Percentiles rank a stretch among this genome's conserved stretches.
These are phyloP conservation scores for Fragilariopsis cylindrus DNA, from an alignment of 108 stramenopile genomes.

Conservation along the genomic window DNA sequence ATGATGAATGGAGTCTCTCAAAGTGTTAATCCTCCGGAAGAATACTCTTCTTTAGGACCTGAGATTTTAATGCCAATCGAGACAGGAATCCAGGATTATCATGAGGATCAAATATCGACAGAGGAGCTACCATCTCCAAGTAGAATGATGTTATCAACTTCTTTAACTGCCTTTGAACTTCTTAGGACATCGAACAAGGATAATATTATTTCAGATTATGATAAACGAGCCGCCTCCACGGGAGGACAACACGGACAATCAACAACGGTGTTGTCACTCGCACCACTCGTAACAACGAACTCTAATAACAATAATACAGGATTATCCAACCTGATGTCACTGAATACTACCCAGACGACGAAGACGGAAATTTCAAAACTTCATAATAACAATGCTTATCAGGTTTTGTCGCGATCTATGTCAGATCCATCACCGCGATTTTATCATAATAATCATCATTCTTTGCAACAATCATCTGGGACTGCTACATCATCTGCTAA, in stretches of 20 bases:
- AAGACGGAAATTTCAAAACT: no score
- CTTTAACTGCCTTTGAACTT: slow-evolving; percentile 45
- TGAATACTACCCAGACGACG: no score
- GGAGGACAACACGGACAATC: neutral
- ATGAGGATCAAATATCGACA: slow-evolving; percentile 11
- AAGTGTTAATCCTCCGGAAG: slow-evolving; percentile 2
- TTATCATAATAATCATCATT: slow-evolving; percentile 7
- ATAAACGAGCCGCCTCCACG: neutral
- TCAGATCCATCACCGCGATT: slow-evolving; percentile 37
- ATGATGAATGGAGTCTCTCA: slow-evolving; percentile 37
- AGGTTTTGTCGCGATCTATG: slow-evolving; percentile 28
- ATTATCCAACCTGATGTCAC: no score
- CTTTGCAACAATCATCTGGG: no score
- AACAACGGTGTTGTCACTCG: no score
- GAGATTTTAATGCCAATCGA: neutral
- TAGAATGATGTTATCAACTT: slow-evolving; percentile 33
- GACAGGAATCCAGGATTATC: neutral
- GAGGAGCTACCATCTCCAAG: neutral
- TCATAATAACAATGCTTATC: neutral
- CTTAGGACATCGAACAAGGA: slow-evolving; percentile 11
- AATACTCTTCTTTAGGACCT: neutral
- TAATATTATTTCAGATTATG: neutral
- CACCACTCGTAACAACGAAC: no score
- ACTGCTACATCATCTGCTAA: no score
- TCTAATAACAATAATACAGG: no score